These are phyloP conservation scores for Knufia petricola DNA, from an alignment of 2,329 filamentous ascomycete genomes.

Conservation along the genomic window DNA sequence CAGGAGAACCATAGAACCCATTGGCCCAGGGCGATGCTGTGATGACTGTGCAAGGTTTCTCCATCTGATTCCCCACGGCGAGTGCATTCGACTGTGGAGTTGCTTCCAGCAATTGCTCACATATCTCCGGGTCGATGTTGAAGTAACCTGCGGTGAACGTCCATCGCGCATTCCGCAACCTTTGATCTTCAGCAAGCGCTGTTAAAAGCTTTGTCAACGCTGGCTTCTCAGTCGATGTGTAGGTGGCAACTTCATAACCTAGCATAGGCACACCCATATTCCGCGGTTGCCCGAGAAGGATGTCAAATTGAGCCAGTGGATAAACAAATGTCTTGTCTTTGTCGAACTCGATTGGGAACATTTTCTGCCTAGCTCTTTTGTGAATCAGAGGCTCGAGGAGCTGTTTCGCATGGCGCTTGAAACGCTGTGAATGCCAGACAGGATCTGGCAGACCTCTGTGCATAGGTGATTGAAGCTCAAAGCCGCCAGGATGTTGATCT, in stretches of 20 bases:
- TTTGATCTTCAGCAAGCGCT: conserved; percentile 50
- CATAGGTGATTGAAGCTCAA: conserved; percentile 36
- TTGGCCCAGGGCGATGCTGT: conserved; percentile 91
- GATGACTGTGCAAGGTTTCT: conserved; percentile 64
- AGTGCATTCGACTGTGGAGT: conserved; percentile 23
- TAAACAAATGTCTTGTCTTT: conserved; percentile 65
- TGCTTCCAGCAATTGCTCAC: conserved; percentile 63
- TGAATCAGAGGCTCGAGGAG: conserved; percentile 59
- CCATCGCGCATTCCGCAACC: conserved; percentile 66
- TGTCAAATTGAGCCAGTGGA: conserved; percentile 77
- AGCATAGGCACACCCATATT: conserved; percentile 16
- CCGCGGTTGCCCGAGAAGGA: conserved; percentile 48
- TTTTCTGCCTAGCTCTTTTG: conserved; percentile 22
- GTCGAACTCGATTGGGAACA: conserved; percentile 23
- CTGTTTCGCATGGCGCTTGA: conserved; percentile 58
- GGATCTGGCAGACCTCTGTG: conserved; percentile 21
- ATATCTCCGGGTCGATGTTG: conserved; percentile 82
- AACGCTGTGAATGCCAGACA: conserved; percentile 32
- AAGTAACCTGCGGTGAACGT: conserved; percentile 98
- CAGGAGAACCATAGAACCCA: conserved; percentile 82
- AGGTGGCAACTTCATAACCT: conserved; percentile 26
- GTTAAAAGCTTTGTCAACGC: conserved; percentile 66
- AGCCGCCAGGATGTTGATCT: conserved; percentile 44
- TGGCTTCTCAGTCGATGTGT: conserved; percentile 81
- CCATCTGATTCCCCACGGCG: conserved; percentile 19